Conservation (phyloP, 352 stramenopile genomes). For the Peronospora belbahrii region DNA sequence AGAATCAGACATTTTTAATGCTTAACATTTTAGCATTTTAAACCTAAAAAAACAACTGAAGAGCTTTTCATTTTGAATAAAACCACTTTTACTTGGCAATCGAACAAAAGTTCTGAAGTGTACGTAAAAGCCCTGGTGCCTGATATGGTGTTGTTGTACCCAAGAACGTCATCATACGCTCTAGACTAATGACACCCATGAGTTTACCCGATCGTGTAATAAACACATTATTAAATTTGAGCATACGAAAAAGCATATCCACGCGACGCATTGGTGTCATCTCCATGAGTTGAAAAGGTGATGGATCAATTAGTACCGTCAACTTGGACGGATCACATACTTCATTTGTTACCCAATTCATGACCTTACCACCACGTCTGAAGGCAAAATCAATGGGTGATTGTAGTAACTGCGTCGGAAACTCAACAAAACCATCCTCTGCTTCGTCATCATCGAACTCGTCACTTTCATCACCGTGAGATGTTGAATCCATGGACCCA, state of each 20-base stretch:
- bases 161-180: conserved; percentile 76
- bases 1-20: too few relatives aligned
- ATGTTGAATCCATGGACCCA: conserved; percentile 18
- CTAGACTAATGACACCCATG: conserved; percentile 71
- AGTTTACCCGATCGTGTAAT: conserved; percentile 71
- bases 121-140: conserved; percentile 43
- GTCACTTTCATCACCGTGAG: conserved; percentile 4
- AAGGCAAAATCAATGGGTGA: conserved; percentile 66
- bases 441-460: conserved; percentile 8
- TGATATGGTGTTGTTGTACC: conserved; percentile 55
- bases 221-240: conserved; percentile 86
- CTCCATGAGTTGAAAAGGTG: conserved; percentile 76
- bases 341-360: conserved; percentile 70
- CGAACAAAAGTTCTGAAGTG: conserved; percentile 31
- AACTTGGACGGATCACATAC: conserved; percentile 52
- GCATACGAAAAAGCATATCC: conserved; percentile 83
- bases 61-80: too few relatives aligned
- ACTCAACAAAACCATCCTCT: conserved; percentile 10
- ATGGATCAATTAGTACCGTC: conserved; percentile 69
- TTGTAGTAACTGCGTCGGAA: conserved; percentile 30
- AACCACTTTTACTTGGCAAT: too few relatives aligned
- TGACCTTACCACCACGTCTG: conserved; percentile 56
- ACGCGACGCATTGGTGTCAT: conserved; percentile 81
- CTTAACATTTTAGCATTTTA: too few relatives aligned
- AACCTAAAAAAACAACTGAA: too few relatives aligned